Conservation (phyloP, 768 basidiomycete genomes). For the Lactifluus subvellereus region DNA sequence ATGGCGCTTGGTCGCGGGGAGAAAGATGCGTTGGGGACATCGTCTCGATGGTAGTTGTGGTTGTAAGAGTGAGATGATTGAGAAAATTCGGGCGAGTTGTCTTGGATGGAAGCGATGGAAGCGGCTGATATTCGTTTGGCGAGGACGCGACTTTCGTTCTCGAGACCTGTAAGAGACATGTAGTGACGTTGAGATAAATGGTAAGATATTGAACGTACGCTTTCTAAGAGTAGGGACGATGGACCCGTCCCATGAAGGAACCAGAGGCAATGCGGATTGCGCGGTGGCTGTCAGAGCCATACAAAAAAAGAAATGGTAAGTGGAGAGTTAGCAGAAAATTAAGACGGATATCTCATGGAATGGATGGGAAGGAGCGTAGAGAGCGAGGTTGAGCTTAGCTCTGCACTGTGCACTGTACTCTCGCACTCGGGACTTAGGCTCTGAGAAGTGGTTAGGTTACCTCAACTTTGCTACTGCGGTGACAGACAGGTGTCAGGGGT, state of each 20-base stretch:
- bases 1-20: constrained; percentile 39
- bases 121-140: constrained; percentile 71
- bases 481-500: too few species aligned
- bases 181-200: constrained; percentile 19
- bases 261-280: constrained; percentile 34
- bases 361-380: background rate
- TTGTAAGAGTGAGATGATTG: constrained; percentile 24
- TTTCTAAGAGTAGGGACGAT: constrained; percentile 79
- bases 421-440: too few species aligned
- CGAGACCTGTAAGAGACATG: constrained; percentile 49
- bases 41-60: constrained; percentile 26
- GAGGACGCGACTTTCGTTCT: constrained; percentile 74
- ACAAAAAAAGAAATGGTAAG: constrained; percentile 13
- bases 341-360: constrained; percentile 15
- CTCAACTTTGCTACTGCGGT: too few species aligned
- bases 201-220: constrained; percentile 29
- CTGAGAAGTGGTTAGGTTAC: too few species aligned
- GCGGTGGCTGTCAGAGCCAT: constrained; percentile 42
- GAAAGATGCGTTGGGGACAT: constrained; percentile 25
- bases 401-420: background rate
- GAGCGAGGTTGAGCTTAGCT: background rate
- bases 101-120: constrained; percentile 55
- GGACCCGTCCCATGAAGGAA: constrained; percentile 71
- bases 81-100: constrained; percentile 29
- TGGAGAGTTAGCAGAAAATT: constrained; percentile 3